A percentile compares a stretch with the other conserved stretches of the same genome.
These are phyloP conservation scores for Stentor roeselii DNA, from an alignment of 73 alveolate genomes.

Conservation along the genomic window DNA sequence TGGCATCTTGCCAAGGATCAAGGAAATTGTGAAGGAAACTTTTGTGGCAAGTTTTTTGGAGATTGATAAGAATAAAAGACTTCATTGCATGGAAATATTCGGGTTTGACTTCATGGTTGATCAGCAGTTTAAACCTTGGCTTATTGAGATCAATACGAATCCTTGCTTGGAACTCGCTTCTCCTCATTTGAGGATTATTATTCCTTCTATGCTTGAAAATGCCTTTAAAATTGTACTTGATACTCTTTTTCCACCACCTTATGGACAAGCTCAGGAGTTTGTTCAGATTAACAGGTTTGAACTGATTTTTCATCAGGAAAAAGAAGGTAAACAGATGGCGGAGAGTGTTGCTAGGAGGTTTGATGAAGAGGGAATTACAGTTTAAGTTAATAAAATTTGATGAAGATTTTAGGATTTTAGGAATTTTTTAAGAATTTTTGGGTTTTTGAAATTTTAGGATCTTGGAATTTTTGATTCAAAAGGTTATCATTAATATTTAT, in stretches of 20 bases:
- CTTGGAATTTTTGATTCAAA: too few species aligned
- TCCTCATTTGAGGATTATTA: conserved; percentile 49
- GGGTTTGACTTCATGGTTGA: conserved; percentile 98
- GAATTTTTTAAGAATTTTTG: too few species aligned
- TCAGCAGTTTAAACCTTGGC: conserved; percentile 71
- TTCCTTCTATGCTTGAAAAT: conserved; percentile 89
- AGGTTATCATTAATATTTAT: too few species aligned
- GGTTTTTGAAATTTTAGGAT: too few species aligned
- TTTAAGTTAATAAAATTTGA: too few species aligned
- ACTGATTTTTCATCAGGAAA: conserved; percentile 25
- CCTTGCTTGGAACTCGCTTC: conserved; percentile 94
- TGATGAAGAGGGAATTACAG: too few species aligned
- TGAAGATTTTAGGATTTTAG: too few species aligned
- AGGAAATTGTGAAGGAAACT: conserved; percentile 51
- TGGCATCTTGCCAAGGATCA: conserved; percentile 58
- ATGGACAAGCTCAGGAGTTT: neutral
- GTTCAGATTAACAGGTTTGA: conserved; percentile 12
- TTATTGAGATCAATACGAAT: conserved; percentile 96
- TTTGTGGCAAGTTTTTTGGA: conserved; percentile 54
- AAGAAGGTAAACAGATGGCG: neutral
- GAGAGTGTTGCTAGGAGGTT: too few species aligned
- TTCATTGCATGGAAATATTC: conserved; percentile 81
- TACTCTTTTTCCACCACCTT: conserved; percentile 6
- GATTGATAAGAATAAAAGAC: conserved; percentile 67
- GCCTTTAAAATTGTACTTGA: conserved; percentile 49